These are phyloP conservation scores for Coccomyxa subellipsoidea DNA, from an alignment of 163 green algal genomes.

Conservation along the genomic window DNA sequence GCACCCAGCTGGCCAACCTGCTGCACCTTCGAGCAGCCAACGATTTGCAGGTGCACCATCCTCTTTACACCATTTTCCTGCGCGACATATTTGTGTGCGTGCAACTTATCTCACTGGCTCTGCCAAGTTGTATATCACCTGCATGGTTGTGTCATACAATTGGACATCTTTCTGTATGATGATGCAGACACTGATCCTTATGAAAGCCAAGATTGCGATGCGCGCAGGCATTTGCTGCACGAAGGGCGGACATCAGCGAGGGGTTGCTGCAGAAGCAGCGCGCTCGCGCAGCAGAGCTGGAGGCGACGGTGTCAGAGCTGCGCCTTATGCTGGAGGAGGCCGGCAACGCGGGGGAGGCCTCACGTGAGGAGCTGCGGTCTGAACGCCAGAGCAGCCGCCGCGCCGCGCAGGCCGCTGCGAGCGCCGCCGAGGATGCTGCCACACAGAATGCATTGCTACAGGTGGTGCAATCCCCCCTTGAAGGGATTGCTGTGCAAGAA, in stretches of 20 bases:
- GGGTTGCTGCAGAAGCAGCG: not conserved
- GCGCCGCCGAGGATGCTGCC: not conserved
- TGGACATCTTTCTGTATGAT: too few species aligned
- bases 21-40: not conserved
- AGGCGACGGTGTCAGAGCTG: not conserved
- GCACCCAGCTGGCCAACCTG: slow-evolving; percentile 19
- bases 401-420: not conserved
- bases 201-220: not conserved
- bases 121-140: too few species aligned
- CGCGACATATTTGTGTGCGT: too few species aligned
- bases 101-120: too few species aligned
- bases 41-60: slow-evolving; percentile 8
- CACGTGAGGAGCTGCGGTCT: not conserved
- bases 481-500: too few species aligned
- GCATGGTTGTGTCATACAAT: too few species aligned
- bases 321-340: not conserved
- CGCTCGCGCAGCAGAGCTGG: not conserved
- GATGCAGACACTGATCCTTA: too few species aligned
- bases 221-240: not conserved
- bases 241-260: not conserved
- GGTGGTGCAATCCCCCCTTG: too few species aligned
- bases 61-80: too few species aligned
- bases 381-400: not conserved
- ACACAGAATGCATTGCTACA: not conserved
- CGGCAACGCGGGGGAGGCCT: not conserved